These are phyloP conservation scores for Saraca asoca DNA, from an alignment of 331 rosid species.

Conservation along the genomic window DNA sequence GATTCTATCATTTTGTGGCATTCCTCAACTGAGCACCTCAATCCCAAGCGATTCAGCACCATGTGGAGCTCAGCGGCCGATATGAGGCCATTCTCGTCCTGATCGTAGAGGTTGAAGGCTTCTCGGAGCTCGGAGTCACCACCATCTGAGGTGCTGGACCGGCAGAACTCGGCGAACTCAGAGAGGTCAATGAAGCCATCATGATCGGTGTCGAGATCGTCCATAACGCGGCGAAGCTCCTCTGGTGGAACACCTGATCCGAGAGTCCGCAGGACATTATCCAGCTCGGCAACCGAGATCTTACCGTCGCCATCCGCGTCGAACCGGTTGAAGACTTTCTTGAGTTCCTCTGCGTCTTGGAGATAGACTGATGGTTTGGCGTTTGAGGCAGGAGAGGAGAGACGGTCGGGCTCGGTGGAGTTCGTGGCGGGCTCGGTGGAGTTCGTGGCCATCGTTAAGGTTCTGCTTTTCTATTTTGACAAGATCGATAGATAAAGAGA, in stretches of 20 bases:
- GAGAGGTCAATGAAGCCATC: slow-evolving; percentile 73
- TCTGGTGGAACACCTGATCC: slow-evolving; percentile 48
- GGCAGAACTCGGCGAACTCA: slow-evolving; percentile 77
- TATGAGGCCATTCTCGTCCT: slow-evolving; percentile 78
- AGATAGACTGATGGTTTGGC: slow-evolving; percentile 41
- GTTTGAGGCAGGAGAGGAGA: not conserved
- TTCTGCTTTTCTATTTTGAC: too few species aligned
- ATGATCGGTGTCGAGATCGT: slow-evolving; percentile 72
- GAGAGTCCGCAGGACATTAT: slow-evolving; percentile 55
- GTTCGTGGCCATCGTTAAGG: slow-evolving; percentile 41
- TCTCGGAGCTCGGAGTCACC: slow-evolving; percentile 64
- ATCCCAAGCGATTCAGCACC: slow-evolving; percentile 69
- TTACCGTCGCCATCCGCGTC: slow-evolving; percentile 85
- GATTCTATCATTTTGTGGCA: slow-evolving; percentile 70
- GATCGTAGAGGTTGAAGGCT: slow-evolving; percentile 85
- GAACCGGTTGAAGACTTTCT: slow-evolving; percentile 68
- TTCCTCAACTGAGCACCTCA: slow-evolving; percentile 62
- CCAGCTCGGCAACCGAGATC: slow-evolving; percentile 78
- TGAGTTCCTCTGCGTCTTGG: slow-evolving; percentile 55
- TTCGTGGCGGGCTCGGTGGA: not conserved
- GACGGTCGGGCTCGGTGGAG: not conserved
- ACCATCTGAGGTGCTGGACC: slow-evolving; percentile 47
- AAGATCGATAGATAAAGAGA: too few species aligned
- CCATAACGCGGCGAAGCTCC: slow-evolving; percentile 70
- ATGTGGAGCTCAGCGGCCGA: slow-evolving; percentile 64